Percentiles rank a stretch among this genome's conserved stretches.
Evolutionary conservation across 2,329 filamentous ascomycete species (phyloP).

Genomic region (Alternaria arbusti): DNA sequence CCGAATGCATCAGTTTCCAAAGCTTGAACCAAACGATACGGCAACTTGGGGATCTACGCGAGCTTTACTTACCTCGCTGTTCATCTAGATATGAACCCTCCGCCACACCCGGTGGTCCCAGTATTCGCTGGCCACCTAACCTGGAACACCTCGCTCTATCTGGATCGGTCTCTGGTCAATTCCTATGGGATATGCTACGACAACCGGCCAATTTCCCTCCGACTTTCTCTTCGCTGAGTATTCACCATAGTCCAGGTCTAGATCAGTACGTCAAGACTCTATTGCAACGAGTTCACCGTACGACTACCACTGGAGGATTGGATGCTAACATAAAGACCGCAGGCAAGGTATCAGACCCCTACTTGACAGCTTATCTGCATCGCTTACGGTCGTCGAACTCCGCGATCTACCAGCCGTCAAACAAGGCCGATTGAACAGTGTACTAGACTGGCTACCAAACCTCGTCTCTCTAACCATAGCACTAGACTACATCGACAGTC

Average conservation of each 20-base stretch:
- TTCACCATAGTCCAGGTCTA: slow-evolving; percentile 53
- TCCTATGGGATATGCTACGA: slow-evolving; percentile 49
- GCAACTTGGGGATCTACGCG: slow-evolving; percentile 53
- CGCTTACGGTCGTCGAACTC: slow-evolving; percentile 48
- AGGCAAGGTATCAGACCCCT: slow-evolving; percentile 44
- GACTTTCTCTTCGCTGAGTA: slow-evolving; percentile 34
- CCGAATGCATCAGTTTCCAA: slow-evolving; percentile 57
- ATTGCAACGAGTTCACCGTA: not conserved
- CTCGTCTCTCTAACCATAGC: slow-evolving; percentile 51
- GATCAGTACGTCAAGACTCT: slow-evolving; percentile 25
- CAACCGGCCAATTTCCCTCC: slow-evolving; percentile 41
- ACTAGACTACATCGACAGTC: slow-evolving; percentile 55
- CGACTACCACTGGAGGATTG: not conserved
- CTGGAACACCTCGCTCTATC: slow-evolving; percentile 51
- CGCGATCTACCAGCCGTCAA: slow-evolving; percentile 50
- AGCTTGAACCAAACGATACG: slow-evolving; percentile 59
- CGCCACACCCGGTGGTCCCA: slow-evolving; percentile 20
- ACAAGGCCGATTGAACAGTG: slow-evolving; percentile 48
- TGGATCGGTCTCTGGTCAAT: slow-evolving; percentile 53
- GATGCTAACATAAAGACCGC: not conserved
- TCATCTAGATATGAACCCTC: slow-evolving; percentile 36
- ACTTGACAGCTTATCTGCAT: slow-evolving; percentile 39
- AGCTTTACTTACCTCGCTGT: slow-evolving; percentile 55
- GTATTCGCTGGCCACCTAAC: slow-evolving; percentile 52
- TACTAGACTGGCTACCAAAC: slow-evolving; percentile 51